Evolutionary conservation across 1,284 basidiomycete genomes (phyloP), one percentile per base, ranked within the genome.

Genomic region (Inonotus hispidus): DNA sequence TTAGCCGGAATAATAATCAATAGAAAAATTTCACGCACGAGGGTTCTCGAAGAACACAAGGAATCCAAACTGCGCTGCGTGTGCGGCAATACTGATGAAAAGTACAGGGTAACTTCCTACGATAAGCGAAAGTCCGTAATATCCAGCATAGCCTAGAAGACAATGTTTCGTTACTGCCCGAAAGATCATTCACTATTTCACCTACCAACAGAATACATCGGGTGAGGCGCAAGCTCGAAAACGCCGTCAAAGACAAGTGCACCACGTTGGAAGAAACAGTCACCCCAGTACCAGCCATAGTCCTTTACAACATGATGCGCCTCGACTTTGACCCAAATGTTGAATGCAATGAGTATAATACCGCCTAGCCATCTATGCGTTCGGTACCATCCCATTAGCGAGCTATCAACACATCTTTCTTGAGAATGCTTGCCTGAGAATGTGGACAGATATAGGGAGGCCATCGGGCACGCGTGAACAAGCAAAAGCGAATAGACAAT

Each of bases 311-410:
- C 93, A 54, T 93, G 83, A 73, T 99, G 96, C 0, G 96, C 96
- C 70, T 99, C 96, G 13, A 93, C 90, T 75, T 99, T 99, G 67
- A 99, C 95, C 95, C 96, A 99, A 39, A 98, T 81, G 73, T 99
- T 99, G 81, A 99, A 98, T 43, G 83, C 82, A 70, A 99, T 95
- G 38, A 99, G 77, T 0, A 84, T 80, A 67, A 93, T 75, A 13
- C 97, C 96, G 13, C 87, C 87, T 47, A 90, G 72, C 95, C 96
- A 98, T 66, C 93, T 92, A 59, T 62, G 13, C 50, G 19, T 53
- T 38, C 35, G 53, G n/a, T n/a, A n/a, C n/a, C n/a, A 32, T 46
- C 68, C 37, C 67, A 50, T 23, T 55, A 35, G n/a, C 6, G 32
- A 49, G 41, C 45, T n/a, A 10, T 56, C 13, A 14, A 41, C 27